Conservation (phyloP, 2,329 filamentous ascomycete species). For the Arthrocladium fulminans region DNA sequence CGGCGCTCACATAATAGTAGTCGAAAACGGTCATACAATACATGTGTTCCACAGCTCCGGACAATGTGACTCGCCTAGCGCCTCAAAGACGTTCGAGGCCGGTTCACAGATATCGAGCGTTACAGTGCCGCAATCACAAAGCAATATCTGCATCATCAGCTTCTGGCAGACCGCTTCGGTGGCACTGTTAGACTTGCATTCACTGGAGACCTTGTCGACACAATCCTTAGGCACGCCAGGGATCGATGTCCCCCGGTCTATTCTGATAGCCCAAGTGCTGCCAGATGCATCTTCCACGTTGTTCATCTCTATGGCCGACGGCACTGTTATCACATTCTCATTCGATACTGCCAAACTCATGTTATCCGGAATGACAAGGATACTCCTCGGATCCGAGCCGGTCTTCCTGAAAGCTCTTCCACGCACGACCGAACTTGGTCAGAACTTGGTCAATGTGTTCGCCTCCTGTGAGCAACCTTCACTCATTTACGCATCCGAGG, state of each 20-base stretch:
- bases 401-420: conserved; percentile 73
- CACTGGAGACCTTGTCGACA: conserved; percentile 56
- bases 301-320: conserved; percentile 85
- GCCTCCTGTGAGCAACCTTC: conserved; percentile 91
- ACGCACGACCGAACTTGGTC: conserved; percentile 34
- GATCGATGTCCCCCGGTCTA: conserved; percentile 71
- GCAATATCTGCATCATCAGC: conserved; percentile 65
- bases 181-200: conserved; percentile 60
- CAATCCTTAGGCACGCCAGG: conserved; percentile 57
- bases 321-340: conserved; percentile 75
- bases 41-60: conserved; percentile 55
- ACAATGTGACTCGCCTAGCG: conserved; percentile 47
- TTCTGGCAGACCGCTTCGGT: conserved; percentile 81
- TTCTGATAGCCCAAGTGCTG: conserved; percentile 71
- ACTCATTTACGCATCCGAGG: conserved; percentile 82
- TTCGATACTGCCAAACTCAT: conserved; percentile 54
- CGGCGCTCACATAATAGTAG: conserved; percentile 59
- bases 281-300: conserved; percentile 59
- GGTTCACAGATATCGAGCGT: conserved; percentile 79
- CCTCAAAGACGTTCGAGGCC: conserved; percentile 52
- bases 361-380: conserved; percentile 66
- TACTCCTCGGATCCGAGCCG: conserved; percentile 77
- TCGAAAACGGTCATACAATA: conserved; percentile 64
- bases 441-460: conserved; percentile 69
- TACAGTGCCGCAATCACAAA: conserved; percentile 57